phyloP scores from a whole-genome alignment of 2,329 filamentous ascomycete genomes.

The Epichloe elymi region DNA sequence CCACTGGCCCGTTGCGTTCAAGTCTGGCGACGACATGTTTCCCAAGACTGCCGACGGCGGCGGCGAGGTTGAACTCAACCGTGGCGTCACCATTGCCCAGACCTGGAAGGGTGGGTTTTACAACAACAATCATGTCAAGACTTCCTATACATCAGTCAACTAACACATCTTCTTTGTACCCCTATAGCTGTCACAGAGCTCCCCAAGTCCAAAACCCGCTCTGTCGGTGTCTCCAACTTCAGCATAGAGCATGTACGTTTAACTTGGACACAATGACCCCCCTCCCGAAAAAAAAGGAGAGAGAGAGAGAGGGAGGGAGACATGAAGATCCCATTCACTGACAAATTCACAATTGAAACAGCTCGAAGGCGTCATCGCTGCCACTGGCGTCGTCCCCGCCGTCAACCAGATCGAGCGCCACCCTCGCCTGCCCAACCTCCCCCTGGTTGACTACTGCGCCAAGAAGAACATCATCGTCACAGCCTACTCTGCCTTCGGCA shows the following conservation, averaged over 20 bases:
- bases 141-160: neutral
- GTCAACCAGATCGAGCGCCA: conserved; percentile 60
- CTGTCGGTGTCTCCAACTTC: conserved; percentile 65
- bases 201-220: conserved; percentile 46
- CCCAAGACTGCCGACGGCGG: conserved; percentile 25
- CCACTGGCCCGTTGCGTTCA: conserved; percentile 46
- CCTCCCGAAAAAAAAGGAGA: neutral
- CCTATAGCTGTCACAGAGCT: conserved; percentile 37
- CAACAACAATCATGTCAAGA: neutral
- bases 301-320: too few relatives aligned
- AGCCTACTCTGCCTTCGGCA: conserved; percentile 47
- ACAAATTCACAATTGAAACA: conserved; percentile 1
- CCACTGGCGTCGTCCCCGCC: conserved; percentile 42
- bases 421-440: conserved; percentile 44
- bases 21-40: conserved; percentile 28
- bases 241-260: conserved; percentile 36
- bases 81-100: conserved; percentile 25
- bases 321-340: neutral
- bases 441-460: conserved; percentile 46
- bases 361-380: conserved; percentile 42
- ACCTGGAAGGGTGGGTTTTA: conserved; percentile 29
- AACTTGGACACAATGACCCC: neutral
- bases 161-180: neutral
- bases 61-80: conserved; percentile 28
- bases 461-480: conserved; percentile 52